Base-by-base conservation (phyloP, 2,329 filamentous ascomycete species). In the Ascochyta fabae region DNA sequence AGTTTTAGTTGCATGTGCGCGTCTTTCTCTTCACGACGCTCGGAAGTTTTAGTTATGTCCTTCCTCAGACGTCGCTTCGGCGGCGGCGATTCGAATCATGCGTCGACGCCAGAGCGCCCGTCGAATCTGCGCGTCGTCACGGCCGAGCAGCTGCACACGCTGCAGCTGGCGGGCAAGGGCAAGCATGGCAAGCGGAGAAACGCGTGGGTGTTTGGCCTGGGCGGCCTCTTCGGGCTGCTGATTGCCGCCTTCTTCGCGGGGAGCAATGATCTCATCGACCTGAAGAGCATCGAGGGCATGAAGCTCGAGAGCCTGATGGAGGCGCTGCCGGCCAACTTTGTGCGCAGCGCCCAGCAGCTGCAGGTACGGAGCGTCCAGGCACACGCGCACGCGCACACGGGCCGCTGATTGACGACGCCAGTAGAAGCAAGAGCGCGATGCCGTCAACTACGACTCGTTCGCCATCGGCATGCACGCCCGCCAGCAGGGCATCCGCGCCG, bases 381-480 rank as follows among this genome's bases (percentile, higher is more conserved):
- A 9, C 7, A 19, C 23, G 15, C 26, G 5, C 6, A n/a, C 23
- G 12, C 26, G 5, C 48, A 41, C 33, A 6, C 19, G 26, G 54
- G 45, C 27, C 44, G 49, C 67, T 73, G 66, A 74, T 65, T 58
- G 60, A 55, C 52, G 24, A 39, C 31, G 55, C 65, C 65, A 66
- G 65, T 75, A 90, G 88, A 90, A 91, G 80, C 88, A 89, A 68
- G 93, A 98, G 77, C 88, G 91, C 63, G 92, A 96, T 65, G 86
- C 91, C 39, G 88, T 96, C 61, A 90, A 89, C 68, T 96, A 96
- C 77, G 95, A 99, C 79, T 91, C 93, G 6, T 99, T 99, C 71
- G 86, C 92, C 1, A 90, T 98, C 42, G 96, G 95, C 5, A 79
- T 95, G 27, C 90, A 96, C 68, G 88, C 93, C 19, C 87, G 87